Conservation (phyloP, 768 basidiomycete genomes). For the Hebeloma cylindrosporum region DNA sequence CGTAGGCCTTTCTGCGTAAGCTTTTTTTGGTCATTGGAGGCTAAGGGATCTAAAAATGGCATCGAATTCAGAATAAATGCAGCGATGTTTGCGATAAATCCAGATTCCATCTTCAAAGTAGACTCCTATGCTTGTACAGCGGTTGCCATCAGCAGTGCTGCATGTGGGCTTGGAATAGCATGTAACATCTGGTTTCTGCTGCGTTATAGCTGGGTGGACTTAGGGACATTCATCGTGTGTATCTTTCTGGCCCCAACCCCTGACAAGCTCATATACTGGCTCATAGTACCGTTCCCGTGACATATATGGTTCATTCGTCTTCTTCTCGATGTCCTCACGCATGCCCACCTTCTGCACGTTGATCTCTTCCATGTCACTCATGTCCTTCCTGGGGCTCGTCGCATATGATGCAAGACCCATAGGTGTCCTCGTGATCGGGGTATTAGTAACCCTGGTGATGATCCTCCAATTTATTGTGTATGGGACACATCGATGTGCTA, state of each 20-base stretch:
- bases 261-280: background rate
- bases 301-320: conserved; percentile 59
- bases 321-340: conserved; percentile 67
- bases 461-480: conserved; percentile 67
- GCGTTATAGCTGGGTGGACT: conserved; percentile 54
- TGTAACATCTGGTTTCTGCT: conserved; percentile 68
- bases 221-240: conserved; percentile 51
- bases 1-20: conserved; percentile 57
- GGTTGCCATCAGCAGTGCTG: conserved; percentile 56
- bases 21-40: background rate
- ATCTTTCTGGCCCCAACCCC: background rate
- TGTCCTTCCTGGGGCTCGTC: conserved; percentile 58
- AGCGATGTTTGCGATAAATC: conserved; percentile 63
- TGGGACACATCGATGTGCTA: conserved; percentile 39
- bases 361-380: conserved; percentile 53
- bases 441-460: conserved; percentile 56
- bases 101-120: conserved; percentile 51
- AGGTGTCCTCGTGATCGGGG: conserved; percentile 60
- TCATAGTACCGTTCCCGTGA: conserved; percentile 49
- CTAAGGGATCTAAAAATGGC: background rate
- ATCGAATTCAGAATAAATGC: conserved; percentile 46
- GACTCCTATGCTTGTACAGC: conserved; percentile 46
- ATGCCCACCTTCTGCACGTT: conserved; percentile 64
- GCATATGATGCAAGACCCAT: conserved; percentile 65
- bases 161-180: conserved; percentile 65